These are phyloP conservation scores for Colletotrichum tabaci DNA, from an alignment of 2,329 filamentous ascomycete genomes.

Conservation along the genomic window DNA sequence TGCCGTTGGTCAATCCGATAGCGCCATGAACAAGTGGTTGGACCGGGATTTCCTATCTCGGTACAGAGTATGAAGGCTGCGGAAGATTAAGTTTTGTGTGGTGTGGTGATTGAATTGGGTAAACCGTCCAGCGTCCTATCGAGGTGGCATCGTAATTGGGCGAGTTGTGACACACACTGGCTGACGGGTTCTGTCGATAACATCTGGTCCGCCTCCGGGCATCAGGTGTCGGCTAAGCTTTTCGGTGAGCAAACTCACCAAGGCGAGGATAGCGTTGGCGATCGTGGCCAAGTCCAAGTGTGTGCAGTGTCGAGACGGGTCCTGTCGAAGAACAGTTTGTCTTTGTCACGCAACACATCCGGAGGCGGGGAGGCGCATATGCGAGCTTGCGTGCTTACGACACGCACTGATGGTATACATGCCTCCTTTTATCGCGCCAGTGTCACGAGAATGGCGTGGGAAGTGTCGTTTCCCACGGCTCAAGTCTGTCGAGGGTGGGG, in stretches of 20 bases:
- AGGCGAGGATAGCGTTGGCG: not conserved
- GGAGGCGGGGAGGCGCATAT: not conserved
- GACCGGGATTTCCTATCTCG: not conserved
- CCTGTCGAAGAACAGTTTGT: not conserved
- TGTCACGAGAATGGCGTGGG: too few species aligned
- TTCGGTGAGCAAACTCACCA: conserved; percentile 14
- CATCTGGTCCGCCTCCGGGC: too few species aligned
- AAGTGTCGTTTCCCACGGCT: not conserved
- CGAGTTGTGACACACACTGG: conserved; percentile 6
- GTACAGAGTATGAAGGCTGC: not conserved
- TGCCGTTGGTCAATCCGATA: not conserved
- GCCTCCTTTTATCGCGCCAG: too few species aligned
- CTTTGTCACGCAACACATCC: not conserved
- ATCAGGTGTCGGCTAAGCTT: not conserved
- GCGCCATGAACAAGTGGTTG: conserved; percentile 1
- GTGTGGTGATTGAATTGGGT: conserved; percentile 11
- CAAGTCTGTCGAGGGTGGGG: not conserved
- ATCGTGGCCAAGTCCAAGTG: not conserved
- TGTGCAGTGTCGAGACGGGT: not conserved
- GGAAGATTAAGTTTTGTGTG: not conserved
- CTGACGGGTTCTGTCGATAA: not conserved
- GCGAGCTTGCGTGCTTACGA: conserved; percentile 2
- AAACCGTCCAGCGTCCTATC: not conserved
- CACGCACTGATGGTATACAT: not conserved
- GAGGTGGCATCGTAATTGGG: not conserved